Percentiles rank a stretch among this genome's conserved stretches.
Conservation (phyloP, 2,329 filamentous ascomycete genomes). For the Diaporthe vaccinii region DNA sequence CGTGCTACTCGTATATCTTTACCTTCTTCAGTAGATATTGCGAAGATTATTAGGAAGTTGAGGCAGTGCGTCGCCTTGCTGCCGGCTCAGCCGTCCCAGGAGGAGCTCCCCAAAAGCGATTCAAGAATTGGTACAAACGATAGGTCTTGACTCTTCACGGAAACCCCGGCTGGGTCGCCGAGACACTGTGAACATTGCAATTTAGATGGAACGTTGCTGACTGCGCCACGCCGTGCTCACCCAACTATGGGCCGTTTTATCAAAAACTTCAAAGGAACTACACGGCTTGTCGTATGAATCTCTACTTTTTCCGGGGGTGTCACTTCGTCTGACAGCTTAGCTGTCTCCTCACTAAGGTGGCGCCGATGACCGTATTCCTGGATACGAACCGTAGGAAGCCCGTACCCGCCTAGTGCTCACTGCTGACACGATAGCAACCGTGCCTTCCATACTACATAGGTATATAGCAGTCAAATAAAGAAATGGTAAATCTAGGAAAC, state of each 20-base stretch:
- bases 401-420: conserved; percentile 15
- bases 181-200: not conserved
- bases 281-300: not conserved
- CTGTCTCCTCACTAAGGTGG: not conserved
- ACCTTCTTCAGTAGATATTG: conserved; percentile 51
- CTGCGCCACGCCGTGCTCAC: not conserved
- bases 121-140: not conserved
- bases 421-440: not conserved
- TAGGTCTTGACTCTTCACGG: not conserved
- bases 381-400: conserved; percentile 7
- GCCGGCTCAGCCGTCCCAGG: not conserved
- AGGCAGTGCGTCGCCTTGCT: not conserved
- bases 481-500: not conserved
- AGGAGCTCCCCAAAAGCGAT: not conserved
- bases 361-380: conserved; percentile 5
- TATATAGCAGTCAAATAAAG: not conserved
- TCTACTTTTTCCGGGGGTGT: not conserved
- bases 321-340: not conserved
- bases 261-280: not conserved
- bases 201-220: conserved; percentile 2
- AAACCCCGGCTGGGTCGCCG: not conserved
- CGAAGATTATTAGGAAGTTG: conserved; percentile 53
- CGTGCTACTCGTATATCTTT: too few relatives aligned
- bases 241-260: not conserved
- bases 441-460: not conserved